phyloP scores from a whole-genome alignment of 805 yeast genomes.

The Yamadazyma akitaensis region DNA sequence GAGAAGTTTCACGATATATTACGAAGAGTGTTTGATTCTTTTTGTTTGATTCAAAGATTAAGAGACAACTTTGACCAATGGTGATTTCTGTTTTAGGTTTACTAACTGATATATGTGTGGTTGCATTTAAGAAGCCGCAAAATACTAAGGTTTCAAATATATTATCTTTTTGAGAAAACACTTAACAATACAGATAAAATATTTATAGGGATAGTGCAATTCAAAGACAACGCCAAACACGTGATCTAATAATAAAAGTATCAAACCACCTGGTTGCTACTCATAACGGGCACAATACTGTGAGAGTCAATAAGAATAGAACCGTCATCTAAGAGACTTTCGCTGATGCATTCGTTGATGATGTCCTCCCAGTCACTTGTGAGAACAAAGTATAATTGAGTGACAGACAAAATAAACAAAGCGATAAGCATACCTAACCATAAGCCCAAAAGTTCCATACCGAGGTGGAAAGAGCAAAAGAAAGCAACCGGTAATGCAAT shows the following conservation, averaged over 20 bases:
- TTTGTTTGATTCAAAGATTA: no score
- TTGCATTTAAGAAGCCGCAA: no score
- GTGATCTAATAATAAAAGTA: neutral
- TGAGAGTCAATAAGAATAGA: constrained; percentile 28
- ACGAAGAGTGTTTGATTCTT: neutral
- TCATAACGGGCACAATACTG: constrained; percentile 29
- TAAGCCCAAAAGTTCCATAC: constrained; percentile 41
- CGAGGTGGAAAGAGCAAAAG: constrained; percentile 39
- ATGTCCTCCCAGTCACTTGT: constrained; percentile 43
- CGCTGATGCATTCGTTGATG: constrained; percentile 39
- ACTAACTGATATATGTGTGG: no score
- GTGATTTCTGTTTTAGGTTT: neutral
- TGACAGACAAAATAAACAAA: constrained; percentile 36
- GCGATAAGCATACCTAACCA: constrained; percentile 50
- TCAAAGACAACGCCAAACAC: neutral
- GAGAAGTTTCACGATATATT: neutral
- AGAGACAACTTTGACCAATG: neutral
- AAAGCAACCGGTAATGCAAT: constrained; percentile 50
- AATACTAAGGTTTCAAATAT: no score
- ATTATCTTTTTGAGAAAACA: no score
- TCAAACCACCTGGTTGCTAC: constrained; percentile 17
- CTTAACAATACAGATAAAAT: no score
- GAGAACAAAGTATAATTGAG: constrained; percentile 40
- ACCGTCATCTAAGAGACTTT: constrained; percentile 40
- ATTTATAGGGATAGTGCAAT: no score